Conservation (phyloP, 179 eudicot genomes). For the Beta corolliflora region DNA sequence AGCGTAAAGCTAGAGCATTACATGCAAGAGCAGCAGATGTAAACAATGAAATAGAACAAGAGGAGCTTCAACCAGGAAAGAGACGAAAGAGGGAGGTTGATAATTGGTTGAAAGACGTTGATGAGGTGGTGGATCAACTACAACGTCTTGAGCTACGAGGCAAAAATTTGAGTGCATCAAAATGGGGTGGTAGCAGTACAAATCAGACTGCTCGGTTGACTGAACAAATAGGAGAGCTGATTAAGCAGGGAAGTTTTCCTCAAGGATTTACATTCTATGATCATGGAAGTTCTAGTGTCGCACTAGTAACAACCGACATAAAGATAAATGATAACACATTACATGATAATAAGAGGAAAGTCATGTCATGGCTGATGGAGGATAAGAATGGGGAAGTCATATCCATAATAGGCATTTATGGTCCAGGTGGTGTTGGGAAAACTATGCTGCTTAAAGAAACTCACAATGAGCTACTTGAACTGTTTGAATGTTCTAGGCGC, state of each 20-base stretch:
- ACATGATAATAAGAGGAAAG: conserved; percentile 22
- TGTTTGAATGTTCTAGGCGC: background rate
- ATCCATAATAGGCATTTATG: conserved; percentile 23
- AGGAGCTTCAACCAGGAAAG: conserved; percentile 36
- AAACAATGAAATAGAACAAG: conserved; percentile 19
- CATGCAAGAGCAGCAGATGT: conserved; percentile 31
- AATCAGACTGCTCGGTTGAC: conserved; percentile 7
- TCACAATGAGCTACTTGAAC: conserved; percentile 28
- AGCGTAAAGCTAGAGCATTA: conserved; percentile 29
- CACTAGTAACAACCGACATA: conserved; percentile 23
- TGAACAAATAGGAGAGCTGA: conserved; percentile 22
- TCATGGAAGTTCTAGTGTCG: conserved; percentile 23
- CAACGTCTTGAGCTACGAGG: conserved; percentile 23
- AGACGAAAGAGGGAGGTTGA: conserved; percentile 35
- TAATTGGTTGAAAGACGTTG: conserved; percentile 31
- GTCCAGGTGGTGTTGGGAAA: conserved; percentile 31
- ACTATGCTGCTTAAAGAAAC: conserved; percentile 31
- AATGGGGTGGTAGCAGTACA: background rate
- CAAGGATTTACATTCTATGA: conserved; percentile 26
- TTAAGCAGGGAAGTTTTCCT: conserved; percentile 26
- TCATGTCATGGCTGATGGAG: conserved; percentile 23
- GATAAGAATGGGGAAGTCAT: background rate
- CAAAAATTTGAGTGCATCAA: background rate
- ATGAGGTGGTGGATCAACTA: conserved; percentile 23
- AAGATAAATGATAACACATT: conserved; percentile 18